These are phyloP conservation scores for Skeletonema grethae DNA, from an alignment of 108 stramenopile species.

Conservation along the genomic window DNA sequence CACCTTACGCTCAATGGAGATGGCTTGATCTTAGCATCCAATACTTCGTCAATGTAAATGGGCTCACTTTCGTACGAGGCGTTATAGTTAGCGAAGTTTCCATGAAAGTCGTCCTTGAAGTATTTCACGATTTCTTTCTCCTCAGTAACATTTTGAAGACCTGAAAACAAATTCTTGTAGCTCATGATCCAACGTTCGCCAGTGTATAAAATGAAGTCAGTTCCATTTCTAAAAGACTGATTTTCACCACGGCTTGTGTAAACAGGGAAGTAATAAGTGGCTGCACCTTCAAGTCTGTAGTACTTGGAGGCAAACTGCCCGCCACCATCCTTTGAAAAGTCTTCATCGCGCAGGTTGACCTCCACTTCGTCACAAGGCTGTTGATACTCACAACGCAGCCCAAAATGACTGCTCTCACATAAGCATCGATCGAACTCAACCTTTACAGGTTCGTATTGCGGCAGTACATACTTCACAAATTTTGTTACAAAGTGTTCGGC, in stretches of 20 bases:
- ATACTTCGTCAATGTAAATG: neutral
- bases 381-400: neutral
- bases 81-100: neutral
- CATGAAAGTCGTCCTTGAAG: neutral
- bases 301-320: neutral
- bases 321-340: neutral
- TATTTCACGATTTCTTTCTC: too few species aligned
- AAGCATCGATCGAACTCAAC: neutral
- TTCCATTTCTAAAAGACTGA: too few species aligned
- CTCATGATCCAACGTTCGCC: neutral
- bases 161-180: neutral
- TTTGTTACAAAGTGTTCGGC: too few species aligned
- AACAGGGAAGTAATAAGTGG: neutral
- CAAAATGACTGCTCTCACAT: neutral
- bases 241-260: neutral
- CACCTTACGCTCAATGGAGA: neutral
- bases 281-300: neutral
- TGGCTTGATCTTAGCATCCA: neutral
- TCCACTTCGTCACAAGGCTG: neutral
- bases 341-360: neutral
- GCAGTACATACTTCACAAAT: too few species aligned
- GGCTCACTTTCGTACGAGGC: neutral
- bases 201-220: neutral
- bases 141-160: neutral
- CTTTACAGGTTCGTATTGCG: too few species aligned